Evolutionary conservation across 116 monocot species (phyloP).

Genomic region (Trichopus zeylanicus): DNA sequence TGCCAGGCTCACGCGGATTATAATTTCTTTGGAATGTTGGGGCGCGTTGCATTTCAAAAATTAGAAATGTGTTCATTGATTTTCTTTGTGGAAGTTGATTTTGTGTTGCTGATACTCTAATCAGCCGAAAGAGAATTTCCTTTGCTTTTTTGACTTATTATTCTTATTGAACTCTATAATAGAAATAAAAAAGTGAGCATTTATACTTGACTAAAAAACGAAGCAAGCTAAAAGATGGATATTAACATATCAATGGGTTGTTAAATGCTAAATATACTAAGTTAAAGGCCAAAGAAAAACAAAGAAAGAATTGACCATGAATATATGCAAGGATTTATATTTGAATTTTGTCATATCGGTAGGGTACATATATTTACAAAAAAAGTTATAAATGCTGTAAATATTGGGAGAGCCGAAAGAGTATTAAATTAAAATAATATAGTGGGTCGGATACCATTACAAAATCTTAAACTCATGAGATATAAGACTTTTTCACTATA

Average conservation of each 20-base stretch:
- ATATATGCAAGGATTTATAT: too few species aligned
- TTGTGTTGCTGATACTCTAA: not conserved
- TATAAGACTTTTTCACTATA: too few species aligned
- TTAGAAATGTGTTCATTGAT: not conserved
- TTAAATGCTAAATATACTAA: not conserved
- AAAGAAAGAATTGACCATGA: not conserved
- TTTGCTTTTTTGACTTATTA: not conserved
- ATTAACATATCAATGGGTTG: not conserved
- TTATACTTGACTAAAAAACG: not conserved
- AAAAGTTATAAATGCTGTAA: too few species aligned
- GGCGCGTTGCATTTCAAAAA: constrained; percentile 21
- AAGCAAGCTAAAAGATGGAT: not conserved
- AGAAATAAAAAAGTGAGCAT: not conserved
- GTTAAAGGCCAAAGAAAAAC: not conserved
- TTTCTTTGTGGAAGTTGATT: not conserved
- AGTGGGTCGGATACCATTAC: too few species aligned
- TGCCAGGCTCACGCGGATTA: constrained; percentile 10
- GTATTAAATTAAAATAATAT: too few species aligned
- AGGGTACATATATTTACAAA: too few species aligned
- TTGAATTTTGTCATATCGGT: too few species aligned
- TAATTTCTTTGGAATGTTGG: constrained; percentile 30
- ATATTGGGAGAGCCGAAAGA: too few species aligned
- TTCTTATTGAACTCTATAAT: too few species aligned
- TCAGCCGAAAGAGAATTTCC: not conserved
- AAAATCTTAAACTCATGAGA: too few species aligned